Percentiles rank a stretch among this genome's conserved stretches.
Conservation (phyloP, 352 stramenopile species). For the Globisporangium heterothallicum region DNA sequence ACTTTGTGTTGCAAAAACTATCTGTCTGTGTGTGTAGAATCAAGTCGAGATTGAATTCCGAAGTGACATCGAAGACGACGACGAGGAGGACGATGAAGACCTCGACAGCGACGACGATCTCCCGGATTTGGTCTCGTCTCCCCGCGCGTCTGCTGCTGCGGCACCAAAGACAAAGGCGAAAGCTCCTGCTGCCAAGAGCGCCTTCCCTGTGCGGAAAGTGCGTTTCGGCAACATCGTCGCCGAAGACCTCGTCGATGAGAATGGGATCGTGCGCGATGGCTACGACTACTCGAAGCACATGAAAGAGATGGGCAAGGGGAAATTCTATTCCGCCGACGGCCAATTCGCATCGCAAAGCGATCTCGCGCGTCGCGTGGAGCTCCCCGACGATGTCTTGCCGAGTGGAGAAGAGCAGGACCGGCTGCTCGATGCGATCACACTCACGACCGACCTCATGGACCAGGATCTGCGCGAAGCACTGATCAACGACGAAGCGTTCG, state of each 20-base stretch:
- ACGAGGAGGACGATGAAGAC: slow-evolving; percentile 27
- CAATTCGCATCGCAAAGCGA: slow-evolving; percentile 59
- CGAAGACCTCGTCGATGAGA: slow-evolving; percentile 78
- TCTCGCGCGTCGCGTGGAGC: slow-evolving; percentile 53
- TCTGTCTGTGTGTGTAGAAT: slow-evolving; percentile 14
- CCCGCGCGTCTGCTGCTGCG: neutral
- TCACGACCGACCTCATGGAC: slow-evolving; percentile 87
- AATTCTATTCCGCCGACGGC: slow-evolving; percentile 72
- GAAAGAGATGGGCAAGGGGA: slow-evolving; percentile 85
- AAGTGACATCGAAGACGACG: slow-evolving; percentile 40
- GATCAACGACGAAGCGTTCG: slow-evolving; percentile 79
- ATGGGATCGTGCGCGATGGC: slow-evolving; percentile 87
- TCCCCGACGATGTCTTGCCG: slow-evolving; percentile 64
- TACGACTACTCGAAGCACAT: slow-evolving; percentile 93
- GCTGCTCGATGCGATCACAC: slow-evolving; percentile 77
- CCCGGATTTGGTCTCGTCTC: slow-evolving; percentile 39
- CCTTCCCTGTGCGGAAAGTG: slow-evolving; percentile 56
- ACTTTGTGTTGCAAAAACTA: neutral
- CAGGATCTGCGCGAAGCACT: slow-evolving; percentile 77
- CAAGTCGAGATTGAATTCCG: slow-evolving; percentile 63
- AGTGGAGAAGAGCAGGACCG: slow-evolving; percentile 66
- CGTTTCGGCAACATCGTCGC: slow-evolving; percentile 58
- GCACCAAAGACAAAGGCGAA: slow-evolving; percentile 11
- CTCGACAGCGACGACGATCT: slow-evolving; percentile 49
- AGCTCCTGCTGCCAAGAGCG: slow-evolving; percentile 8